These are phyloP conservation scores for Leptographium wingfieldii DNA, from an alignment of 2,329 filamentous ascomycete species.

Conservation along the genomic window DNA sequence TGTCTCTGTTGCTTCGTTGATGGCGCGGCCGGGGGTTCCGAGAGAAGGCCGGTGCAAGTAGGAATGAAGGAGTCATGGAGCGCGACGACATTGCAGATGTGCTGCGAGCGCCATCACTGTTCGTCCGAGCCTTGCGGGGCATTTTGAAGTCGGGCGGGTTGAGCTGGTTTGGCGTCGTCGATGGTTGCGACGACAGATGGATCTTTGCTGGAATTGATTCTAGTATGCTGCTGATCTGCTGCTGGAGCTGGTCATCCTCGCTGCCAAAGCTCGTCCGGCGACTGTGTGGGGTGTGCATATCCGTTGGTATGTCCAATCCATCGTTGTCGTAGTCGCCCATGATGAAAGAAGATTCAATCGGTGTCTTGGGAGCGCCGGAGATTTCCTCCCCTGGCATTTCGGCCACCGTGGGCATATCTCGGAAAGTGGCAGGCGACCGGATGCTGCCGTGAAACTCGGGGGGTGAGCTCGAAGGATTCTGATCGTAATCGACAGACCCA, in stretches of 20 bases:
- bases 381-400: constrained; percentile 29
- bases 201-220: constrained; percentile 70
- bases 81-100: constrained; percentile 40
- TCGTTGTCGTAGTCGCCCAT: constrained; percentile 16
- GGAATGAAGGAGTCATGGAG: constrained; percentile 54
- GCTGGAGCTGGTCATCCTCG: constrained; percentile 58
- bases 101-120: constrained; percentile 22
- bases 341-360: constrained; percentile 29
- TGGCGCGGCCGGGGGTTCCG: constrained; percentile 36
- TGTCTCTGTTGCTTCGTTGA: constrained; percentile 50
- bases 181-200: constrained; percentile 48
- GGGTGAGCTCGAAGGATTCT: constrained; percentile 37
- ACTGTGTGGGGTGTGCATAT: constrained; percentile 14
- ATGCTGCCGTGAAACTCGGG: constrained; percentile 24
- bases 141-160: constrained; percentile 46
- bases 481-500: constrained; percentile 9
- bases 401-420: constrained; percentile 31
- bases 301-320: constrained; percentile 29
- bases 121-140: constrained; percentile 24
- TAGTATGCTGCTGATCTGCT: constrained; percentile 69
- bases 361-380: constrained; percentile 24
- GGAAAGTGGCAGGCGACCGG: constrained; percentile 28
- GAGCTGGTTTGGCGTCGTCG: constrained; percentile 34
- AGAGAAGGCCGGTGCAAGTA: constrained; percentile 48
- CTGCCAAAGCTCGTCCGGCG: constrained; percentile 24